Evolutionary conservation across 2,329 filamentous ascomycete species (phyloP), one percentile per base, ranked within the genome.

Genomic region (Xenosphaeropsis pyriputrescens): DNA sequence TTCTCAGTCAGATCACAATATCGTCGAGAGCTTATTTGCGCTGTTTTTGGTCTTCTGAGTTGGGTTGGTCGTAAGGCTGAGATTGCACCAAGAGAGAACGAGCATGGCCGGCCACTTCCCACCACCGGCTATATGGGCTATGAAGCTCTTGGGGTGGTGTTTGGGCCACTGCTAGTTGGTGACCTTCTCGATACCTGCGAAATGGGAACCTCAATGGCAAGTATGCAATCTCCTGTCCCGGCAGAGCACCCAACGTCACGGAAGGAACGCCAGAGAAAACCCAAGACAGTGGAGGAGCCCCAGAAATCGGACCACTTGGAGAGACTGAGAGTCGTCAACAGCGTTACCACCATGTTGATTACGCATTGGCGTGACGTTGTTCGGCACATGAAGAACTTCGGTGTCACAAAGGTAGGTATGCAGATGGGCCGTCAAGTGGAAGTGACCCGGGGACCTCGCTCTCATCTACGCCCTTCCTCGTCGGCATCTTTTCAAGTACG

Each of bases 101-200:
- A 62, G 14, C 55, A 58, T 9, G 68, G 70, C 5, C 58, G 60
- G 29, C 65, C 70, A 3, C 55, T 75, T 9, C 66, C 70, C 1
- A 71, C 68, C 2, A 60, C 62, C 6, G 72, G 77, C 41, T 48
- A 75, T 34, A 80, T 80, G 75, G 75, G 71, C 9, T 81, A 78
- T 47, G 63, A 59, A 36, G 65, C 75, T 2, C 57, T 82, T 8
- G 71, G 75, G 0, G 72, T 78, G 36, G 61, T 79, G 2, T 80
- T 82, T 51, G 77, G 75, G 0, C 76, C 77, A 1, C 58, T 82
- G 0, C 57, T 82, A 5, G 52, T 79, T 3, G 72, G 75, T 2
- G 67, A 78, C 32, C 51, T 73, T 13, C 56, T 77, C 19, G 62
- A 68, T 14, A 55, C 61, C 13, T 75, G 72, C 45, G 61, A 56